Base-by-base conservation (phyloP, 2,329 filamentous ascomycete genomes). In the Exophiala xenobiotica region DNA sequence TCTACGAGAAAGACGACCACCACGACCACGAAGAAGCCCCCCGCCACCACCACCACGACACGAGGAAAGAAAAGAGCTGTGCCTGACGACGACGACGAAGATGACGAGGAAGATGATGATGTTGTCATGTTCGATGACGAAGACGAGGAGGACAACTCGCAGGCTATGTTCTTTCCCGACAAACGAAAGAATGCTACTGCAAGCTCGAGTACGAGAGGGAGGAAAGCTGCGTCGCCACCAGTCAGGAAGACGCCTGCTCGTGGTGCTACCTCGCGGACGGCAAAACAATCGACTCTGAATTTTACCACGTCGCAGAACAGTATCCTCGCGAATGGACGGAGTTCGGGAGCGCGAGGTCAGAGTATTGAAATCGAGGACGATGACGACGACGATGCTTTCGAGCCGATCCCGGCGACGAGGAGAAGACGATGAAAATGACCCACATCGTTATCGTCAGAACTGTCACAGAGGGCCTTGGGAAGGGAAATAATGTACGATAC, bases 341-440 rank as follows among this genome's bases (percentile, higher is more conserved):
- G 50, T 33, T 58, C 61, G 6, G 70, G 66, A 47, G 60, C 56
- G 1, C 61, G 63, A 18, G 63, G 58, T 18, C 20, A 35, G 46
- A 37, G 59, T 64, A 38, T 61, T 67, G 26, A 65, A 67, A 23
- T 56, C 33, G 53, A 63, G 40, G 52, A 60, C 66, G 27, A 70
- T 61, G 37, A 67, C 40, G 69, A 70, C 45, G 70, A 72, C 14
- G 73, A 75, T 64, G 74, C 71, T 9, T 76, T 76, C 65, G 74
- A 76, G 58, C 68, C 72, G n/a, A 57, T 60, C 18, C 58, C 60
- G 23, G 44, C 63, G 9, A 53, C 53, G 9, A 58, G 58, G 49
- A 62, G 59, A 24, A 53, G 48, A 23, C 49, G 55, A 16, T 58
- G 46, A 55, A 29, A n/a, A n/a, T n/a, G n/a, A n/a, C n/a, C n/a